Percentiles rank a stretch among this genome's conserved stretches.
Evolutionary conservation across 768 basidiomycete species (phyloP).

Genomic region (Rhizopogon rudus): DNA sequence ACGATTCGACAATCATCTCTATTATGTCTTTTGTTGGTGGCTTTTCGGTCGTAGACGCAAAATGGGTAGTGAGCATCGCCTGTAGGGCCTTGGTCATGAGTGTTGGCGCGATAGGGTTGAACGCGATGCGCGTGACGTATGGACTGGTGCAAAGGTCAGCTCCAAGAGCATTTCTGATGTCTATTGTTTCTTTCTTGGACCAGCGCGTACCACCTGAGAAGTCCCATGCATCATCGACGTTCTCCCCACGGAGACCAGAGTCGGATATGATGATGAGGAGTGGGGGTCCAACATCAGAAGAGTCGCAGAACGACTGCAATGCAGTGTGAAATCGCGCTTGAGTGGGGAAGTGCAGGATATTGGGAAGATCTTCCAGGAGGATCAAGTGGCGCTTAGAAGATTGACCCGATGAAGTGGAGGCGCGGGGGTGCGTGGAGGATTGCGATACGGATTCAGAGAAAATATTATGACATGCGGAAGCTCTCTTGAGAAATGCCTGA

Average conservation of each 20-base stretch:
- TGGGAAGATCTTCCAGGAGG: constrained; percentile 88
- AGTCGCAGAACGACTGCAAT: constrained; percentile 46
- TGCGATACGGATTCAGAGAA: constrained; percentile 25
- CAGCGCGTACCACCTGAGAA: constrained; percentile 38
- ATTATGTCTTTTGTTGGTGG: constrained; percentile 61
- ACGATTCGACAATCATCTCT: constrained; percentile 70
- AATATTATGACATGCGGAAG: constrained; percentile 53
- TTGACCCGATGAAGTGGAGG: constrained; percentile 8
- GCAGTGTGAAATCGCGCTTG: constrained; percentile 70
- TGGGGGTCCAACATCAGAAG: constrained; percentile 39
- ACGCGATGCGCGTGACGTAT: constrained; percentile 76
- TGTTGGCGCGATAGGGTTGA: constrained; percentile 89
- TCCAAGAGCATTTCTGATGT: constrained; percentile 68
- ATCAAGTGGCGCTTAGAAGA: constrained; percentile 50
- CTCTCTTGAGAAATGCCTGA: constrained; percentile 68
- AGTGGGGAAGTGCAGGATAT: constrained; percentile 71
- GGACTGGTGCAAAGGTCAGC: constrained; percentile 63
- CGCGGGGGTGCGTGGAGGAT: constrained; percentile 4
- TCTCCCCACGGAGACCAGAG: constrained; percentile 71
- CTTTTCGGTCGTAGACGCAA: constrained; percentile 27
- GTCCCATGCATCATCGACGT: constrained; percentile 42
- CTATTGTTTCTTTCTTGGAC: constrained; percentile 50
- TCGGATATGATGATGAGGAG: constrained; percentile 84
- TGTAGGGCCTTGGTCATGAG: constrained; percentile 78
- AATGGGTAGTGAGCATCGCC: constrained; percentile 46